A percentile compares a stretch with the other conserved stretches of the same genome.
phyloP scores from a whole-genome alignment of 73 alveolate genomes.

The Symbiodinium pilosum region DNA sequence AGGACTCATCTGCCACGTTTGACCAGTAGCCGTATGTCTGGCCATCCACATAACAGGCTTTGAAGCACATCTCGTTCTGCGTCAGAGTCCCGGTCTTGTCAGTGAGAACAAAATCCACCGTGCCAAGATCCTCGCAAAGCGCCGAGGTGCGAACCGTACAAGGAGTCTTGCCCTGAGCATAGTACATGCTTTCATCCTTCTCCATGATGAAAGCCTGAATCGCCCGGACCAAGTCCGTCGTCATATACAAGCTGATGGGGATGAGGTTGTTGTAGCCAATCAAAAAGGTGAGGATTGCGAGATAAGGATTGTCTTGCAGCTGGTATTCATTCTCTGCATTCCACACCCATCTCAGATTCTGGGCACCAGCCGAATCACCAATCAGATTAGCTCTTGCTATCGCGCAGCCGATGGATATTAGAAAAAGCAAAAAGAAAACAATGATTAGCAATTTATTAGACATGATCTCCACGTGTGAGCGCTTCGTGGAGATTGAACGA shows the following conservation, averaged over 20 bases:
- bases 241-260: constrained; percentile 97
- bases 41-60: constrained; percentile 85
- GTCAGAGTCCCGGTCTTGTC: constrained; percentile 97
- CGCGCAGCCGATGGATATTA: constrained; percentile 95
- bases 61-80: constrained; percentile 96
- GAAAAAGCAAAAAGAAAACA: constrained; percentile 95
- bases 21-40: constrained; percentile 87
- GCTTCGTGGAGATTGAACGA: constrained; percentile 96
- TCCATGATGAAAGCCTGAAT: constrained; percentile 95
- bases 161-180: background rate
- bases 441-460: constrained; percentile 95
- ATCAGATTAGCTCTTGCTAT: constrained; percentile 91
- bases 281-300: constrained; percentile 96
- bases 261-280: constrained; percentile 97
- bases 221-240: constrained; percentile 97
- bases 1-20: background rate
- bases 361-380: constrained; percentile 48
- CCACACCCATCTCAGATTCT: constrained; percentile 59
- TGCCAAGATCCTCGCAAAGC: constrained; percentile 77
- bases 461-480: constrained; percentile 73
- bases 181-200: constrained; percentile 77
- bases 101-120: constrained; percentile 95
- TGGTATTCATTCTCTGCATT: background rate
- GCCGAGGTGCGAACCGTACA: constrained; percentile 87
- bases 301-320: constrained; percentile 48